These are phyloP conservation scores for Penicillium sp. DNA, from an alignment of 2,329 filamentous ascomycete genomes.

Conservation along the genomic window DNA sequence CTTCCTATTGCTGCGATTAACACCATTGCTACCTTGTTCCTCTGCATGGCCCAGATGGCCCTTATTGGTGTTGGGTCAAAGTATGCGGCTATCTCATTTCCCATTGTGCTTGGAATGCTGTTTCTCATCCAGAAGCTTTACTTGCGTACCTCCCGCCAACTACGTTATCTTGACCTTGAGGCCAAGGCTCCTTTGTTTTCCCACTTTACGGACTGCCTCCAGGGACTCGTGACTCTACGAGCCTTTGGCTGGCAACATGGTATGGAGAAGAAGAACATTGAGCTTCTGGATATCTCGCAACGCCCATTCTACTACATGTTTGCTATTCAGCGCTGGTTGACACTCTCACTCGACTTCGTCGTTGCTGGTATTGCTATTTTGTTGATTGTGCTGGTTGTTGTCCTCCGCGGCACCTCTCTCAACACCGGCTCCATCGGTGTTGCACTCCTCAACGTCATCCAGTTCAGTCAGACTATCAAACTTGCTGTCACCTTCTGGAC, in stretches of 20 bases:
- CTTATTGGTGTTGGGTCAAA: constrained; percentile 51
- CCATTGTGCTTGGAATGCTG: constrained; percentile 48
- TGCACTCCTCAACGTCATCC: constrained; percentile 55
- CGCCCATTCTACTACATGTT: constrained; percentile 59
- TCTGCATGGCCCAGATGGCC: constrained; percentile 48
- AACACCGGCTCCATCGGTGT: constrained; percentile 54
- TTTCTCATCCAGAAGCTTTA: constrained; percentile 60
- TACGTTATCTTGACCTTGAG: constrained; percentile 63
- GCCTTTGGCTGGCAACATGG: constrained; percentile 57
- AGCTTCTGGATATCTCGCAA: constrained; percentile 56
- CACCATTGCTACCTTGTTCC: constrained; percentile 36
- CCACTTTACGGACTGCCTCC: constrained; percentile 59
- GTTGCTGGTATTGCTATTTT: constrained; percentile 52
- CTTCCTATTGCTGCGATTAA: constrained; percentile 44
- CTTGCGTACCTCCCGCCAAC: constrained; percentile 60
- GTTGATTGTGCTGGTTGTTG: constrained; percentile 53
- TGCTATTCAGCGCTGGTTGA: constrained; percentile 60
- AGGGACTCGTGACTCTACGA: constrained; percentile 57
- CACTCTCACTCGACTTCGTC: constrained; percentile 52
- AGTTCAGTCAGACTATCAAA: constrained; percentile 55
- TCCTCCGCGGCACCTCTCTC: constrained; percentile 40
- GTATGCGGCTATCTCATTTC: constrained; percentile 54
- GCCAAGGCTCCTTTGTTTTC: constrained; percentile 61
- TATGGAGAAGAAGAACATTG: constrained; percentile 48
- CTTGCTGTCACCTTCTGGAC: constrained; percentile 58